Base-by-base conservation (phyloP, 1,139 yeast genomes). In the Protomyces inouyei region DNA sequence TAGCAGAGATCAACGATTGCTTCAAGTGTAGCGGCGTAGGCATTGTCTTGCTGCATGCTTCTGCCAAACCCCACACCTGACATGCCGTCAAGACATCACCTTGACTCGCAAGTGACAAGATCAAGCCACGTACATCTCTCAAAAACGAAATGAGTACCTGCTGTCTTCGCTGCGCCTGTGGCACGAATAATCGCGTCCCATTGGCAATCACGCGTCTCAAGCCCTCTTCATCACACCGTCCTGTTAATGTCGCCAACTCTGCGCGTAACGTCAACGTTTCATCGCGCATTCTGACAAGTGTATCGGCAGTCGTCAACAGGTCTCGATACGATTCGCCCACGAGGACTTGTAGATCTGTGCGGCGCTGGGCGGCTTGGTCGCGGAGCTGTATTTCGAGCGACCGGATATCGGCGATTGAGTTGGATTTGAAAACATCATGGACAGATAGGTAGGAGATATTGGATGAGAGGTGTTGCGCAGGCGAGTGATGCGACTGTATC, bases 251-350 rank as follows among this genome's bases (percentile, higher is more conserved):
- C 16, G 32, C 38, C 36, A 59, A n/a, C 28, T 40, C 57, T 25
- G 43, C 48, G 9, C 63, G 52, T 28, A 59, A 23, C 12, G 12
- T 45, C 36, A 43, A 21, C 3, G 57, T 59, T 43, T 18, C 48
- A 12, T 59, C 57, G 16, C 63, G 63, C 63, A 59, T 52, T 12
- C 45, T 18, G 12, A 59, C 52, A 6, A 59, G 43, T n/a, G 63
- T 59, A 21, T 59, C 63, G n/a, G 63, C 63, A 8, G 63, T 59
- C 25, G 63, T 59, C 14, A 59, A 32, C 3, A 59, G 21, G 16
- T 59, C 63, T 3, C 63, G 38, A 40, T 59, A 59, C 32, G 63
- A 59, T 32, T 59, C 63, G 2, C 63, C 63, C 3, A 59, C 63
- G 43, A 59, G 57, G 14, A 52, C 32, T 25, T 55, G 63, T 1